These are phyloP conservation scores for Chaetomiaceae sp. DNA, from an alignment of 2,329 filamentous ascomycete genomes.

Conservation along the genomic window DNA sequence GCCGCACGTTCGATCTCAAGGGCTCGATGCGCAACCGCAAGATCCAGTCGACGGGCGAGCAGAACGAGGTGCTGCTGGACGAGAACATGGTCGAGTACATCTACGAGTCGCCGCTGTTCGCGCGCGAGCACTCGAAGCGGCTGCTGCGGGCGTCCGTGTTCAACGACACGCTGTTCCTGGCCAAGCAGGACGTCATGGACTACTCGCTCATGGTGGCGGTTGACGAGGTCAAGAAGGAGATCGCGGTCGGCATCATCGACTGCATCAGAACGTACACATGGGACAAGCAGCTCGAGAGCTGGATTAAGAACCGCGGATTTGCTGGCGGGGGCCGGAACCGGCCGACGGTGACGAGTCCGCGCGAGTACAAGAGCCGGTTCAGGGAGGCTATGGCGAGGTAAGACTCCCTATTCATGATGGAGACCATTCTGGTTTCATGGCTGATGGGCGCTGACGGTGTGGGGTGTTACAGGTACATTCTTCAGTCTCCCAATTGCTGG, in stretches of 20 bases:
- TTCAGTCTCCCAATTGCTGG: conserved; percentile 71
- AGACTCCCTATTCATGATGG: conserved; percentile 4
- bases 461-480: conserved; percentile 54
- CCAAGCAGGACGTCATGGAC: conserved; percentile 96
- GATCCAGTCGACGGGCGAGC: conserved; percentile 89
- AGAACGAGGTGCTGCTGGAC: conserved; percentile 91
- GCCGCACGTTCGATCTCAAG: conserved; percentile 90
- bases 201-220: conserved; percentile 98
- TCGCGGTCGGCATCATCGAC: conserved; percentile 96
- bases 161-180: conserved; percentile 95
- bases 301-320: conserved; percentile 96
- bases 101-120: conserved; percentile 92
- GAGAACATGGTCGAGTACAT: conserved; percentile 99
- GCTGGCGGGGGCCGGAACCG: conserved; percentile 69
- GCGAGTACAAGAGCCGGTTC: conserved; percentile 95
- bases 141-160: conserved; percentile 85
- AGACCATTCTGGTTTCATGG: no score
- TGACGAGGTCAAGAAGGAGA: conserved; percentile 79
- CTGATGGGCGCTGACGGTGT: not conserved
- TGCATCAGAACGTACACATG: conserved; percentile 98
- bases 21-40: conserved; percentile 98
- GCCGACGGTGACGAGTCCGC: conserved; percentile 93
- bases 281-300: conserved; percentile 99
- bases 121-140: conserved; percentile 93
- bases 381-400: conserved; percentile 93